Percentiles rank a stretch among this genome's conserved stretches.
Conservation (phyloP, 2,329 filamentous ascomycete genomes). For the Zarea fungicola region DNA sequence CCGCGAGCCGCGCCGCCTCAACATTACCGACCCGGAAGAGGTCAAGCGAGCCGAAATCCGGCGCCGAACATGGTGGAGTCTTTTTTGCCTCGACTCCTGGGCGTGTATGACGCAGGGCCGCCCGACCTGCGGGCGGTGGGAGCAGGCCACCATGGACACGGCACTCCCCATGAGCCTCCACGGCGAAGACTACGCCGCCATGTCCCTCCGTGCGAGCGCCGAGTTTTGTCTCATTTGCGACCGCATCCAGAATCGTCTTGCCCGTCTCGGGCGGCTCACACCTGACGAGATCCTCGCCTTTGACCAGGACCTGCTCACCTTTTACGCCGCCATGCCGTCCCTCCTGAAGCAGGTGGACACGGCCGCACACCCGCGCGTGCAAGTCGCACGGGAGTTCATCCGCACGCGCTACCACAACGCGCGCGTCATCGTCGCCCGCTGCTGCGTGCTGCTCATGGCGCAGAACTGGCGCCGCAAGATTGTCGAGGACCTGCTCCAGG, state of each 20-base stretch:
- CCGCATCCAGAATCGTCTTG: conserved; percentile 25
- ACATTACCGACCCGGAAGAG: conserved; percentile 38
- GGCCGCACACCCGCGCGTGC: conserved; percentile 20
- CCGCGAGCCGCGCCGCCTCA: conserved; percentile 42
- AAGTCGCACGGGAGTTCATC: conserved; percentile 24
- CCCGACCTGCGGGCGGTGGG: conserved; percentile 37
- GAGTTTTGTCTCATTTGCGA: conserved; percentile 27
- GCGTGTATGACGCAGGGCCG: conserved; percentile 65
- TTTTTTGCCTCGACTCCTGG: conserved; percentile 72
- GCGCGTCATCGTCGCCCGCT: conserved; percentile 22
- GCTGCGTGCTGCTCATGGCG: conserved; percentile 20
- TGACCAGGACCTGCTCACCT: conserved; percentile 23
- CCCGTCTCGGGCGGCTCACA: conserved; percentile 21
- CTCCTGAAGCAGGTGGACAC: conserved; percentile 19
- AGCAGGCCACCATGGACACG: conserved; percentile 27
- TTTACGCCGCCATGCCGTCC: conserved; percentile 21
- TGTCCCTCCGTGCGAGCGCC: conserved; percentile 22
- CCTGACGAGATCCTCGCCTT: conserved; percentile 22
- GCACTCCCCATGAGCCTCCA: conserved; percentile 18
- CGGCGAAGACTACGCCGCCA: conserved; percentile 22
- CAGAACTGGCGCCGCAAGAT: conserved; percentile 18
- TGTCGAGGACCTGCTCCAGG: conserved; percentile 15
- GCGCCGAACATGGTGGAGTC: conserved; percentile 67
- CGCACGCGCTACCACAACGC: conserved; percentile 26
- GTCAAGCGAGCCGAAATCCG: conserved; percentile 44